A percentile compares a stretch with the other conserved stretches of the same genome.
Conservation (phyloP, 2,329 filamentous ascomycete species). For the Cephalotrichum gorgonifer region DNA sequence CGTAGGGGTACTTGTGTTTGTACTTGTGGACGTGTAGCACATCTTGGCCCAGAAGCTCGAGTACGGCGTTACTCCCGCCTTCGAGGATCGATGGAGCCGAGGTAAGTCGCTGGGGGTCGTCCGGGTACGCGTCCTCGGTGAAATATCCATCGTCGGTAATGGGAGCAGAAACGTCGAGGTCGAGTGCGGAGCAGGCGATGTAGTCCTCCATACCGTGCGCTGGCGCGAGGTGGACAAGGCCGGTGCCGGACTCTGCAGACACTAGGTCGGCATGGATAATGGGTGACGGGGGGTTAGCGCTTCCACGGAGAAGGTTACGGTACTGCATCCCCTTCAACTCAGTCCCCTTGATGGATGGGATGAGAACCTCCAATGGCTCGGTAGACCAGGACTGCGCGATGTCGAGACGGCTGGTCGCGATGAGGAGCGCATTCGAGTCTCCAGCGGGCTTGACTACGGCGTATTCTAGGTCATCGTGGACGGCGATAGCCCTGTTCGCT, state of each 20-base stretch:
- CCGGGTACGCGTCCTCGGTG: constrained; percentile 67
- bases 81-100: constrained; percentile 60
- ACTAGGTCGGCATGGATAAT: constrained; percentile 85
- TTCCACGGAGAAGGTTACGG: constrained; percentile 56
- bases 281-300: constrained; percentile 46
- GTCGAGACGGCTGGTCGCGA: constrained; percentile 64
- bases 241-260: constrained; percentile 79
- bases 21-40: constrained; percentile 63
- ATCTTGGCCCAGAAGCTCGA: constrained; percentile 55
- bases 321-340: constrained; percentile 59
- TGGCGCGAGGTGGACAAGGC: constrained; percentile 88
- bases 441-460: constrained; percentile 45
- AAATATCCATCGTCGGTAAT: constrained; percentile 76
- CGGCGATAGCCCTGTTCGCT: constrained; percentile 80
- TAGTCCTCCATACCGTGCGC: constrained; percentile 98
- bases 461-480: constrained; percentile 68
- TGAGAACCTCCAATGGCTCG: constrained; percentile 38
- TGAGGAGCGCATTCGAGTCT: constrained; percentile 49
- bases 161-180: constrained; percentile 68
- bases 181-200: constrained; percentile 60
- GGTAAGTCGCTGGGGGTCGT: constrained; percentile 53
- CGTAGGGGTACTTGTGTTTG: constrained; percentile 91
- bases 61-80: constrained; percentile 57
- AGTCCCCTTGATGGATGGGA: constrained; percentile 49
- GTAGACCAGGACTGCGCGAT: constrained; percentile 38